Base-by-base conservation (phyloP, 2,329 filamentous ascomycete species). In the Acrodontium crateriforme region DNA sequence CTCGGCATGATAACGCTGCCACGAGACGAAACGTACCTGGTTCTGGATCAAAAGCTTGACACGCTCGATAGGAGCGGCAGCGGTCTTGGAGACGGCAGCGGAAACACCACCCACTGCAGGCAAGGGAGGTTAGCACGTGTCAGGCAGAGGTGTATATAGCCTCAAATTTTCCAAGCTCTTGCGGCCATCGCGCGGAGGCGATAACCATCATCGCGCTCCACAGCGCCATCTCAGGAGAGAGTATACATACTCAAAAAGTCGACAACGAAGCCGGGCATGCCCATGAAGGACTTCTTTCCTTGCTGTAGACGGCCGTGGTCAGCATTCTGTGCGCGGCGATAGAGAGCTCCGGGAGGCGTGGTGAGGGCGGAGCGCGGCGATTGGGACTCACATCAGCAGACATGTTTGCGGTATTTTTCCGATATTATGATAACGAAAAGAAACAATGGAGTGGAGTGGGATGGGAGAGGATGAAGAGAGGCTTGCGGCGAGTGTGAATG, bases 21-120 rank as follows among this genome's bases (percentile, higher is more conserved):
- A 28, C 25, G 24, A 16, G 17, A 29, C 10, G 16, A 26, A 20
- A 71, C 83, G 49, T 75, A 93, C 85, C 80, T 98, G 89, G 74
- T 98, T 98, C 76, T 98, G 89, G 71, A 98, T 91, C 59, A 98
- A 82, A 60, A 98, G 89, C 85, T 98, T 98, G 70, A 98, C 79
- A 84, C 89, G 89, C 85, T 98, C 89, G 55, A 98, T 98, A 68
- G 89, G 89, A 69, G 89, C 89, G 61, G 89, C 89, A 59, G 89
- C 89, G 52, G 89, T 98, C 84, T 98, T 98, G 63, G 89, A 98
- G 78, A 98, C 85, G 66, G 89, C 89, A 66, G 89, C 89, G 59
- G 89, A 94, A 53, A 98, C 79, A 94, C 89, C 89, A 79, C 89
- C 89, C 89, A 98, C 84, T 92, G 52, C 57, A 52, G 45, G n/a